A percentile compares a stretch with the other conserved stretches of the same genome.
Conservation (phyloP, 2,329 filamentous ascomycete species). For the Akanthomyces uredinophilus region DNA sequence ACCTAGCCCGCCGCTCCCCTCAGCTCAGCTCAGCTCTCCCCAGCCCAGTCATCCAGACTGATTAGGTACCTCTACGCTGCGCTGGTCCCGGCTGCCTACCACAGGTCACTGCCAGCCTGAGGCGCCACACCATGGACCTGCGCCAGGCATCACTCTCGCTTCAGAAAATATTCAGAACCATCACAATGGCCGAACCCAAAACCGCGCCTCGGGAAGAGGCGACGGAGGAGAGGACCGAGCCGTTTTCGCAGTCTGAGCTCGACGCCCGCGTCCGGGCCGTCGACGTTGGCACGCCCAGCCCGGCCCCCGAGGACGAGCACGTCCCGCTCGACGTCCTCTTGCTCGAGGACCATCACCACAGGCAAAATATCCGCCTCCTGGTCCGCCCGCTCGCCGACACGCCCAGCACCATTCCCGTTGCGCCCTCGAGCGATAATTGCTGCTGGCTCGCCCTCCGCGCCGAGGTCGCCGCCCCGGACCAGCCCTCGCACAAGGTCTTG, state of each 20-base stretch:
- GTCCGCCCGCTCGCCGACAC: slow-evolving; percentile 50
- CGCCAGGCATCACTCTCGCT: slow-evolving; percentile 17
- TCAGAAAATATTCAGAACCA: slow-evolving; percentile 15
- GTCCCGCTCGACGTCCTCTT: slow-evolving; percentile 51
- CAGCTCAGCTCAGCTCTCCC: neutral
- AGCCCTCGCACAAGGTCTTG: slow-evolving; percentile 51
- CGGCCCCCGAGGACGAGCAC: slow-evolving; percentile 33
- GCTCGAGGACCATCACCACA: slow-evolving; percentile 48
- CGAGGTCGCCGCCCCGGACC: slow-evolving; percentile 46
- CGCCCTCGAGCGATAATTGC: slow-evolving; percentile 50
- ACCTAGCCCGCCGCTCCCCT: no score
- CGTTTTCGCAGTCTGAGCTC: slow-evolving; percentile 53
- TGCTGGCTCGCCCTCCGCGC: slow-evolving; percentile 53
- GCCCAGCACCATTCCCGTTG: slow-evolving; percentile 48
- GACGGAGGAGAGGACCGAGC: slow-evolving; percentile 52
- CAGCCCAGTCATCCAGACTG: neutral
- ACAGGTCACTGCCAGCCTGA: slow-evolving; percentile 10
- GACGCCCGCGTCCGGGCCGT: slow-evolving; percentile 44
- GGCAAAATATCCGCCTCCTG: slow-evolving; percentile 52
- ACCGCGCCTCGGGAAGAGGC: slow-evolving; percentile 32
- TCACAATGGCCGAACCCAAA: slow-evolving; percentile 43
- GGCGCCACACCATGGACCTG: slow-evolving; percentile 20
- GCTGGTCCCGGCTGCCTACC: neutral
- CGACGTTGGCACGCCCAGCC: slow-evolving; percentile 35
- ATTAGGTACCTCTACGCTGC: neutral